A percentile compares a stretch with the other conserved stretches of the same genome.
Evolutionary conservation across 805 yeast species (phyloP).

Genomic region (Helenozyma baotianmanensis): DNA sequence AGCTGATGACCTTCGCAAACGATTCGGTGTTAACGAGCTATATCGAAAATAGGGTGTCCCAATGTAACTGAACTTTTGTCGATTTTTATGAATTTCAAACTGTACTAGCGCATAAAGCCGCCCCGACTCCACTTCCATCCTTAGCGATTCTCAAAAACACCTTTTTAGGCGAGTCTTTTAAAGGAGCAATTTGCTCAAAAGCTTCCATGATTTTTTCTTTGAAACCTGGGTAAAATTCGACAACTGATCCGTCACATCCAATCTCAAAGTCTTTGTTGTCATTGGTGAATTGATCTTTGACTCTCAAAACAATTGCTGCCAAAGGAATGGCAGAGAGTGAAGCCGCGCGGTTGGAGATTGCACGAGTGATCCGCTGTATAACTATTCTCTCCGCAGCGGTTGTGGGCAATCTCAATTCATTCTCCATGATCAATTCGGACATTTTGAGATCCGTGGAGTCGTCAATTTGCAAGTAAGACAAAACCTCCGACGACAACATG

Average conservation of each 20-base stretch:
- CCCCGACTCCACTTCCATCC: slow-evolving; percentile 97
- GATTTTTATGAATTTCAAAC: slow-evolving; percentile 1
- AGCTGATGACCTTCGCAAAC: no score
- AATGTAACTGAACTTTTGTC: no score
- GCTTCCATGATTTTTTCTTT: slow-evolving; percentile 78
- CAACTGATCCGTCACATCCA: slow-evolving; percentile 94
- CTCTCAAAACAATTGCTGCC: slow-evolving; percentile 76
- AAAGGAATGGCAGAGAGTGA: slow-evolving; percentile 83
- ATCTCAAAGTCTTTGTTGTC: slow-evolving; percentile 70
- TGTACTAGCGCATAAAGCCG: slow-evolving; percentile 78
- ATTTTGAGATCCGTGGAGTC: slow-evolving; percentile 67
- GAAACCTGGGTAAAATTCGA: slow-evolving; percentile 90
- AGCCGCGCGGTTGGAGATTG: slow-evolving; percentile 87
- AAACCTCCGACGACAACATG: slow-evolving; percentile 75
- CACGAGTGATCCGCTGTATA: slow-evolving; percentile 68
- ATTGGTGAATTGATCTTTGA: slow-evolving; percentile 50
- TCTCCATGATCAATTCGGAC: slow-evolving; percentile 64
- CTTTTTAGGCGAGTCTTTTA: slow-evolving; percentile 70
- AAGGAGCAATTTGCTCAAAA: slow-evolving; percentile 61
- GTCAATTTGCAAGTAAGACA: slow-evolving; percentile 83
- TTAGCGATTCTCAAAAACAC: slow-evolving; percentile 77
- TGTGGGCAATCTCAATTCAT: slow-evolving; percentile 66
- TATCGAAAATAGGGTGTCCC: no score
- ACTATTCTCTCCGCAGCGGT: slow-evolving; percentile 65
- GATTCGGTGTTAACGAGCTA: no score